Evolutionary conservation across 257 asterid genomes (phyloP).

Genomic region (Lycium ferocissimum): DNA sequence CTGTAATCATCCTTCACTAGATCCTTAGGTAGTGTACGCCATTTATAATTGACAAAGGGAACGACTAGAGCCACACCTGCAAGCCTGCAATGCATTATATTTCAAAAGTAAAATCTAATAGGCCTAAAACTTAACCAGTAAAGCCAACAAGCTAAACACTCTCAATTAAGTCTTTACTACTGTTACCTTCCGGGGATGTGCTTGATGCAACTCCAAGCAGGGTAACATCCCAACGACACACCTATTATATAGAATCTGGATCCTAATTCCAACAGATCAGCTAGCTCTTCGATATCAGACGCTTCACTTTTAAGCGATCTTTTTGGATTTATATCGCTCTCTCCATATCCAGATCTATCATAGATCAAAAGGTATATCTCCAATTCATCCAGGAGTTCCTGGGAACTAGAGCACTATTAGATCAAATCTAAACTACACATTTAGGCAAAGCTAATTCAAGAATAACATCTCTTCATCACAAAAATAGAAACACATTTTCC

Average conservation of each 20-base stretch:
- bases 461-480: not conserved
- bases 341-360: constrained; percentile 97
- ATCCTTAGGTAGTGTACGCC: constrained; percentile 83
- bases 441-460: not conserved
- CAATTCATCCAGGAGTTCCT: constrained; percentile 77
- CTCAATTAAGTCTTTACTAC: constrained; percentile 17
- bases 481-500: not conserved
- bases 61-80: constrained; percentile 86
- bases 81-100: constrained; percentile 58
- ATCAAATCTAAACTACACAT: constrained; percentile 21
- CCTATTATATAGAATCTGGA: constrained; percentile 73
- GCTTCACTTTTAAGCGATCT: constrained; percentile 81
- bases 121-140: constrained; percentile 11
- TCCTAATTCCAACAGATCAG: constrained; percentile 75
- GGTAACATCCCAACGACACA: constrained; percentile 81
- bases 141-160: constrained; percentile 7
- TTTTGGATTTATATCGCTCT: constrained; percentile 84
- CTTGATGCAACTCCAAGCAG: constrained; percentile 84
- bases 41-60: constrained; percentile 77
- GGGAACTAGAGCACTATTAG: constrained; percentile 46
- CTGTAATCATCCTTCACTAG: constrained; percentile 73
- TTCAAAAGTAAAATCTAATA: not conserved
- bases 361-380: constrained; percentile 64
- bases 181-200: constrained; percentile 67
- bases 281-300: constrained; percentile 86